Evolutionary conservation across 768 basidiomycete species (phyloP), one percentile per base, ranked within the genome.

Genomic region (Leccinellum albellum): DNA sequence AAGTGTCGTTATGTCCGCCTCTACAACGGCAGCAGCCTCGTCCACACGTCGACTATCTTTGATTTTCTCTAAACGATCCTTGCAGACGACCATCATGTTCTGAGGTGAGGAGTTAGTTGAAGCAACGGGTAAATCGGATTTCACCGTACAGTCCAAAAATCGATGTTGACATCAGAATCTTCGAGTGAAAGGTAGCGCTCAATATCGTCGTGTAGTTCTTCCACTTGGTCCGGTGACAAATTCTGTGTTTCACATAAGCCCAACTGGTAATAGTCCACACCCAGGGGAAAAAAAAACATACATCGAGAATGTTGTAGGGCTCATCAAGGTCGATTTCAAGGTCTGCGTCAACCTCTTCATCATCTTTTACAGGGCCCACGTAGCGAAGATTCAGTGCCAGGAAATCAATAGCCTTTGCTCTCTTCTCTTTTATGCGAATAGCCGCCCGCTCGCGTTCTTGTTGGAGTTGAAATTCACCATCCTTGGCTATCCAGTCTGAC

Each of bases 321-420:
- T 99, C 97, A 62, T 99, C 97, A 46, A 98, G 81, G 70, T 99
- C 97, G 66, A 98, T 97, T 73, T 99, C 97, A 51, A 99, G 80
- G 26, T 93, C 94, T 46, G 88, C 84, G 56, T 92, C 92, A 23
- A 94, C 94, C 57, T 85, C 81, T 8, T 84, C 85, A 3, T 89
- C 86, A n/a, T 86, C 82, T 31, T 87, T 82, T 26, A 82, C 78
- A 21, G 84, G 86, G 66, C 88, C 86, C 29, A 93, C 90, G 73
- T 98, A 98, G 60, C 92, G 88, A 58, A 99, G 81, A 70, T 99
- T 99, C 66, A 99, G 83, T 47, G 95, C 93, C 60, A 99, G 75
- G 74, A 96, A 98, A 70, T 99, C 97, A 63, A 99, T 87, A n/a
- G 97, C 97, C 69, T 98, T 98, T 2, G 97, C 97, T 53, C 97